These are phyloP conservation scores for Pestalotiopsis sp. DNA, from an alignment of 2,329 filamentous ascomycete species.

Conservation along the genomic window DNA sequence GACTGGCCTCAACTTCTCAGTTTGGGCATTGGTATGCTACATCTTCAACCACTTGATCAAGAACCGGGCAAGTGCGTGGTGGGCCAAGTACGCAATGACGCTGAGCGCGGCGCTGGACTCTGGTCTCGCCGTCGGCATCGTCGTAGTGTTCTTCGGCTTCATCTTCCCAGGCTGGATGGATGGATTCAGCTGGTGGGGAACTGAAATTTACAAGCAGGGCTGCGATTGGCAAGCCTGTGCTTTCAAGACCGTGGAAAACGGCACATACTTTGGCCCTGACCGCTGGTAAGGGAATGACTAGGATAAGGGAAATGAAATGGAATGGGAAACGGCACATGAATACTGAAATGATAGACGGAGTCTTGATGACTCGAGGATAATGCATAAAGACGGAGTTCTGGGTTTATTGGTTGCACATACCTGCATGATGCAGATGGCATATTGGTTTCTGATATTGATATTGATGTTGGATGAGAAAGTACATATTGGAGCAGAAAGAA, in stretches of 20 bases:
- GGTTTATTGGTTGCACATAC: not conserved
- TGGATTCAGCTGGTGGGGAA: conserved; percentile 85
- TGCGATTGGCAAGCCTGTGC: conserved; percentile 85
- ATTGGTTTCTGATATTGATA: not conserved
- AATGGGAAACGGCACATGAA: not conserved
- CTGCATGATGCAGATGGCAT: not conserved
- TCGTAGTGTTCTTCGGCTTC: conserved; percentile 84
- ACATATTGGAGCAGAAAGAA: not conserved
- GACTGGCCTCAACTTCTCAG: conserved; percentile 83
- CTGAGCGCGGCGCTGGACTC: conserved; percentile 82
- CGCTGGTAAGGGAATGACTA: conserved; percentile 48
- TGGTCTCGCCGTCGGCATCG: conserved; percentile 79
- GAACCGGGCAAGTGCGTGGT: conserved; percentile 73
- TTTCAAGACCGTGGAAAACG: conserved; percentile 65
- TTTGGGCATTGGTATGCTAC: conserved; percentile 85
- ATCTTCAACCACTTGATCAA: conserved; percentile 80
- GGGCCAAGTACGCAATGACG: conserved; percentile 92
- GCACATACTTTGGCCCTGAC: conserved; percentile 68
- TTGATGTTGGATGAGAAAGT: not conserved
- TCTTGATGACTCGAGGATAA: not conserved
- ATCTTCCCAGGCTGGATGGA: conserved; percentile 79
- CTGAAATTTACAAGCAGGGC: conserved; percentile 80
- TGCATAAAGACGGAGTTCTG: conserved; percentile 5
- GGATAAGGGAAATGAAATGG: conserved; percentile 1
- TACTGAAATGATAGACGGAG: not conserved